A percentile compares a stretch with the other conserved stretches of the same genome.
Conservation (phyloP, 129 eudicot species). For the Lonicera japonica region DNA sequence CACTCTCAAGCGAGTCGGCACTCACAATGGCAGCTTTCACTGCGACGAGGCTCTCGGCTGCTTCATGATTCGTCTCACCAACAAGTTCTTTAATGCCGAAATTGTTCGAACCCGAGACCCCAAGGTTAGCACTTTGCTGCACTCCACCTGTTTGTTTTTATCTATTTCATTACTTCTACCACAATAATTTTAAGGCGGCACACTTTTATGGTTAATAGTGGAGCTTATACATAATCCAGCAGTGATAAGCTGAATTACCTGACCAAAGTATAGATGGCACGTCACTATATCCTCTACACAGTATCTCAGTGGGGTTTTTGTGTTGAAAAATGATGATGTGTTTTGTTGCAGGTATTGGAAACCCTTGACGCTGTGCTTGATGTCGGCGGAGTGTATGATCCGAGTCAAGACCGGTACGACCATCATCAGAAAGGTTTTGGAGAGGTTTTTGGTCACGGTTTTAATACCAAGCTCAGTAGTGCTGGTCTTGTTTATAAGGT, state of each 20-base stretch:
- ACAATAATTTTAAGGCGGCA: no score
- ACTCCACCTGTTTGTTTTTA: background rate
- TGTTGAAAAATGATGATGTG: background rate
- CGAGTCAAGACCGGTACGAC: conserved; percentile 61
- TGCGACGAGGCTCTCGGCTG: conserved; percentile 99
- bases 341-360: conserved; percentile 54
- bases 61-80: conserved; percentile 69
- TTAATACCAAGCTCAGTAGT: conserved; percentile 79
- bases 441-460: conserved; percentile 82
- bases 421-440: conserved; percentile 91
- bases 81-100: conserved; percentile 47
- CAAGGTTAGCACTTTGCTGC: conserved; percentile 35
- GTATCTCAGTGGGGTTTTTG: background rate
- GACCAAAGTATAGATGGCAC: no score
- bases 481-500: conserved; percentile 99
- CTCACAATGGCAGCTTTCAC: conserved; percentile 95
- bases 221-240: no score
- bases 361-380: conserved; percentile 86
- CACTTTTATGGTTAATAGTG: no score
- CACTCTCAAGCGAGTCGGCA: conserved; percentile 61
- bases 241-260: no score
- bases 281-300: no score
- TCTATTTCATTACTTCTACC: no score
- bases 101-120: conserved; percentile 79
- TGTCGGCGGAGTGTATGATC: conserved; percentile 91